phyloP scores from a whole-genome alignment of 2,329 filamentous ascomycete genomes.

The Canariomyces notabilis region DNA sequence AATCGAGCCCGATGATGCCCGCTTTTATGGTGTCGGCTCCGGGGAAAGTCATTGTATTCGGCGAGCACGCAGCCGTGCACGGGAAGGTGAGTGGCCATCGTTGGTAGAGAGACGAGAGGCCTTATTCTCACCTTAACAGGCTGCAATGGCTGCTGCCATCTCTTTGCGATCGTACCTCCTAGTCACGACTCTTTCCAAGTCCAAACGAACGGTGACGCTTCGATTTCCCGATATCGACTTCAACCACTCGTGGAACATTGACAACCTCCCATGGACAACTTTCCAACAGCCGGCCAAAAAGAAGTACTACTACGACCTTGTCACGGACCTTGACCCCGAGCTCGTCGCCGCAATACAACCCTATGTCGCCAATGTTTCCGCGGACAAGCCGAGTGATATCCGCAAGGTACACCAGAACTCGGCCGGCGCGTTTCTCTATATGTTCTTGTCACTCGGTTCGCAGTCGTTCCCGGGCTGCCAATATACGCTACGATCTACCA shows the following conservation, averaged over 20 bases:
- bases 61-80: conserved; percentile 96
- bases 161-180: conserved; percentile 94
- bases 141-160: conserved; percentile 90
- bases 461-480: conserved; percentile 74
- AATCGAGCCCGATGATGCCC: conserved; percentile 67
- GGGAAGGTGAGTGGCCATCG: conserved; percentile 63
- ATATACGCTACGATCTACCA: conserved; percentile 88
- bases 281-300: conserved; percentile 82
- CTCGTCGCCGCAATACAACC: conserved; percentile 77
- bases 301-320: conserved; percentile 88
- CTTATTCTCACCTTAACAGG: conserved; percentile 51
- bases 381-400: conserved; percentile 58
- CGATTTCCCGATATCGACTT: conserved; percentile 89
- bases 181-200: conserved; percentile 90
- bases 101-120: background rate
- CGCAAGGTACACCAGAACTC: conserved; percentile 82
- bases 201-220: conserved; percentile 78
- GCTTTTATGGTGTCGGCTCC: conserved; percentile 97
- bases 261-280: conserved; percentile 77
- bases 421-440: conserved; percentile 82
- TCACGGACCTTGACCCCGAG: conserved; percentile 77
- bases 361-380: conserved; percentile 67
- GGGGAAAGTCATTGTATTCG: conserved; percentile 96
- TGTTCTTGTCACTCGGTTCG: conserved; percentile 82
- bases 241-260: conserved; percentile 89